These are phyloP conservation scores for Cladosporium austrohemisphaericum DNA, from an alignment of 2,329 filamentous ascomycete genomes.

Conservation along the genomic window DNA sequence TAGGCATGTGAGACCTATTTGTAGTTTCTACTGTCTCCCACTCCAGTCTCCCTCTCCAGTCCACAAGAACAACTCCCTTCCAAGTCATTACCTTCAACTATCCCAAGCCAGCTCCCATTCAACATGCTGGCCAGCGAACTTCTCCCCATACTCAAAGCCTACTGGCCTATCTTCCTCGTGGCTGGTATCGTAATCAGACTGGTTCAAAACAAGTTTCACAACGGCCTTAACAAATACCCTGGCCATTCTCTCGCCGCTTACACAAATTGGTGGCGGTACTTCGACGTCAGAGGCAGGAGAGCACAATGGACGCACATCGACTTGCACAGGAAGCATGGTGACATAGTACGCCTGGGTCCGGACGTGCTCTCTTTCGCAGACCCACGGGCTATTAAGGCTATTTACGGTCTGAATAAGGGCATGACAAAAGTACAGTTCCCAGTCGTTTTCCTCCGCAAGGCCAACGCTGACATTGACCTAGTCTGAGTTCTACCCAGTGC, in stretches of 20 bases:
- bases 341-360: constrained; percentile 71
- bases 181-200: constrained; percentile 34
- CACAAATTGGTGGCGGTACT: constrained; percentile 72
- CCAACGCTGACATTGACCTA: background rate
- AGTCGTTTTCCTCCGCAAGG: background rate
- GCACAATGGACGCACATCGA: constrained; percentile 65
- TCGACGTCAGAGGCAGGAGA: constrained; percentile 61
- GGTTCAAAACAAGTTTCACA: constrained; percentile 46
- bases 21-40: too few relatives aligned
- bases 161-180: constrained; percentile 41
- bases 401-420: constrained; percentile 80
- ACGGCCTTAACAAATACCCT: constrained; percentile 66
- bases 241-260: constrained; percentile 65
- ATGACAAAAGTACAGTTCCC: constrained; percentile 56
- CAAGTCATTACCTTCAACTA: background rate
- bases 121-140: constrained; percentile 31
- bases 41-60: background rate
- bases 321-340: constrained; percentile 68
- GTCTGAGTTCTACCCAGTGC: constrained; percentile 71
- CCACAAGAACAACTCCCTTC: background rate
- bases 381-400: constrained; percentile 67
- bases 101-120: constrained; percentile 12
- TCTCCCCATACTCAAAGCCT: constrained; percentile 28
- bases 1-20: background rate
- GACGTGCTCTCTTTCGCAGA: constrained; percentile 71